These are phyloP conservation scores for Spathaspora jeffriesii DNA, from an alignment of 1,139 yeast genomes.

Conservation along the genomic window DNA sequence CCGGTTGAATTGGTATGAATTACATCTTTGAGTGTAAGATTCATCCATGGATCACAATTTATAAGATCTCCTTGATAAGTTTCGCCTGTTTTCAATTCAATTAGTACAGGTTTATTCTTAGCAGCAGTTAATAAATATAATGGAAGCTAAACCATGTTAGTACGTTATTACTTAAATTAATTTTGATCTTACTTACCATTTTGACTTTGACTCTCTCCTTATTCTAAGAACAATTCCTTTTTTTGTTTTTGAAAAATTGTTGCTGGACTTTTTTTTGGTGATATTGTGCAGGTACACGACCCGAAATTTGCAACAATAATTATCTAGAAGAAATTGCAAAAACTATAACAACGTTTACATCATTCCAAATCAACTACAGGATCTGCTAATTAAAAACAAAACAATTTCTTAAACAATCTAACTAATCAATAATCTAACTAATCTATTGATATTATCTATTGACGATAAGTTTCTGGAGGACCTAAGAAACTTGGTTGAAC, in stretches of 20 bases:
- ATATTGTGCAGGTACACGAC: not conserved
- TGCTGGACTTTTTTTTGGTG: not conserved
- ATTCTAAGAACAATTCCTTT: not conserved
- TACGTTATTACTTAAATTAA: not conserved
- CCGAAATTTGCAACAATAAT: not conserved
- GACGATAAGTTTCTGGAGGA: slow-evolving; percentile 16
- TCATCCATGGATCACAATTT: slow-evolving; percentile 97
- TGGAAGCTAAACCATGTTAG: slow-evolving; percentile 59
- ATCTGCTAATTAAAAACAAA: not conserved
- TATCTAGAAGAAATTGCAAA: not conserved
- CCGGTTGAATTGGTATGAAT: slow-evolving; percentile 74
- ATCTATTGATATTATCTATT: not conserved
- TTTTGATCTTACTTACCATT: not conserved
- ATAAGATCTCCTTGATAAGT: slow-evolving; percentile 82
- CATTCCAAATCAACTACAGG: not conserved
- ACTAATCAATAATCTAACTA: not conserved
- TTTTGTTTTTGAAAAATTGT: not conserved
- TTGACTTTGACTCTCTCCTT: not conserved
- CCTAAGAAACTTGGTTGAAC: slow-evolving; percentile 15
- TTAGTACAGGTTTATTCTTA: slow-evolving; percentile 83
- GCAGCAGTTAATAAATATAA: slow-evolving; percentile 88
- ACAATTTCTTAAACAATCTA: not conserved
- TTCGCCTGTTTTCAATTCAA: slow-evolving; percentile 93
- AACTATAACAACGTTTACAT: not conserved
- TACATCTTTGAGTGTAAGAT: slow-evolving; percentile 79